Conservation (phyloP, 306 rosid species). For the Sicyos baderoa region DNA sequence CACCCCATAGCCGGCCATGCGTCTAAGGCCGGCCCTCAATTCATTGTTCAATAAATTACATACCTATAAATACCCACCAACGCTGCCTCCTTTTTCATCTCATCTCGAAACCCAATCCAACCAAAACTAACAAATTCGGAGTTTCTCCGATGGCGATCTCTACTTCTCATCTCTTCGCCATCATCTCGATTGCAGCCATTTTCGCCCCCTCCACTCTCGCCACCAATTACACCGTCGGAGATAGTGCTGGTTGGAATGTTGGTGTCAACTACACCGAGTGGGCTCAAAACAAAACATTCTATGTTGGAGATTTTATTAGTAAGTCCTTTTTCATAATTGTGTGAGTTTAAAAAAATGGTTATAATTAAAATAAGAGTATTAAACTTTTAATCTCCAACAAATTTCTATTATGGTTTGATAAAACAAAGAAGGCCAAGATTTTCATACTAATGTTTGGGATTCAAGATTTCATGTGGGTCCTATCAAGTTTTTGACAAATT, state of each 20-base stretch:
- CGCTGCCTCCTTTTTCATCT: neutral
- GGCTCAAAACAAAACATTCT: neutral
- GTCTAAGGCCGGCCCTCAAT: no score
- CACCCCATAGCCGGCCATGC: no score
- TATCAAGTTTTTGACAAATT: neutral
- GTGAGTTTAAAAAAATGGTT: no score
- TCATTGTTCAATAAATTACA: no score
- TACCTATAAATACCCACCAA: constrained; percentile 11
- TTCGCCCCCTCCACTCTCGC: neutral
- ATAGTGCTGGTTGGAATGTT: neutral
- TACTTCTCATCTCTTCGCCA: neutral
- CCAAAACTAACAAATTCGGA: neutral
- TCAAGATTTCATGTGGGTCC: no score
- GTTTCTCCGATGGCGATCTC: neutral
- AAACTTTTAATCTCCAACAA: no score
- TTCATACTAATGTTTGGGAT: no score
- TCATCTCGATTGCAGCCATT: neutral
- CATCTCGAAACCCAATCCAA: no score
- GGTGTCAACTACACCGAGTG: neutral
- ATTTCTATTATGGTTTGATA: no score
- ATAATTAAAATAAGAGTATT: no score
- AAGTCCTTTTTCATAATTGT: neutral
- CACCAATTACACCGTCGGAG: constrained; percentile 3
- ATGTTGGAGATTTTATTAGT: neutral
- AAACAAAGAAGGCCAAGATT: no score